Evolutionary conservation across 306 rosid species (phyloP), one percentile per base, ranked within the genome.

Genomic region (Prunus campanulata): DNA sequence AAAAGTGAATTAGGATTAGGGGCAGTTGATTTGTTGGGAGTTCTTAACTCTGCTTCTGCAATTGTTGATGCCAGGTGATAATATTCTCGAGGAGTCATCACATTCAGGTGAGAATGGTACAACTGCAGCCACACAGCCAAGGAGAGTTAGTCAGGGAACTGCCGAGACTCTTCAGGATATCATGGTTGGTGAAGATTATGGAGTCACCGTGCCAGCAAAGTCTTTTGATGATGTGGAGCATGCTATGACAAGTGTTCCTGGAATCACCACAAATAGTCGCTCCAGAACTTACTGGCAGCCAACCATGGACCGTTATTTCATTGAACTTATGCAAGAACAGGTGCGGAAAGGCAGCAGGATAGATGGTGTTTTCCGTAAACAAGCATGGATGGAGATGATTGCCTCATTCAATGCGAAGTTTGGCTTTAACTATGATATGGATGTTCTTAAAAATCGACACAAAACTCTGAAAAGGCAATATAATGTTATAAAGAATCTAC

Each of bases 361-460:
- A 27, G 95, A 86, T 67, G 93, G 97, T 2, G 82, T 86, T 68
- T 91, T 91, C 67, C 89, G 90, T 78, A 91, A 83, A 79, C 95
- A 80, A 76, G 91, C 97, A 27, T 91, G 93, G 97, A 76, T 79
- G 81, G 90, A 91, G 87, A 91, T 91, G 93, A 86, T 89, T 68
- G 83, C 81, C 48, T 85, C 86, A 16, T 90, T 91, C 85, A 88
- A 91, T 76, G 79, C 87, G 51, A 83, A 90, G 67, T 91, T 90
- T 78, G 93, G 93, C 51, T 88, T 88, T 66, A 74, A 84, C 73
- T 88, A 91, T 81, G 88, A 82, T 79, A 78, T 84, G 82, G 97
- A 90, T 78, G 87, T 85, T 69, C 88, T 91, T 50, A 91, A 91
- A 77, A 91, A 91, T 74, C 83, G 97, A 50, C 81, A 91, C 78